A percentile compares a stretch with the other conserved stretches of the same genome.
These are phyloP conservation scores for Harringtonia aguacate DNA, from an alignment of 2,329 filamentous ascomycete genomes.

Conservation along the genomic window DNA sequence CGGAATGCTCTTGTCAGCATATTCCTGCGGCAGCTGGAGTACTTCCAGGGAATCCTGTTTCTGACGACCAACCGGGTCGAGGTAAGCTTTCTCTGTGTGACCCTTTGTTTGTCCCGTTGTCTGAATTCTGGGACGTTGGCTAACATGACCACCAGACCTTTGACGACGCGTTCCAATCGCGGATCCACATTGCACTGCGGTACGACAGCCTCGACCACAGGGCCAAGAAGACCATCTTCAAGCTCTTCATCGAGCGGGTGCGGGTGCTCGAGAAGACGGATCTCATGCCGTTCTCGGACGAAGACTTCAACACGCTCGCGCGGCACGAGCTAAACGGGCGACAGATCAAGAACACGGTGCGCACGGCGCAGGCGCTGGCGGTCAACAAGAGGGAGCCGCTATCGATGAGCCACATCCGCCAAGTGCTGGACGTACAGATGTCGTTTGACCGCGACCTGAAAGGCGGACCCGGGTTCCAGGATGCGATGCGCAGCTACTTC, in stretches of 20 bases:
- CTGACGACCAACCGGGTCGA: conserved; percentile 80
- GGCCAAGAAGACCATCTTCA: conserved; percentile 72
- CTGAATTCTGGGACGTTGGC: not conserved
- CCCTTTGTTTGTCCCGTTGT: not conserved
- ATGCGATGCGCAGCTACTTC: conserved; percentile 75
- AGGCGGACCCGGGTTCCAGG: conserved; percentile 68
- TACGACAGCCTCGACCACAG: conserved; percentile 65
- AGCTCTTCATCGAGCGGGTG: conserved; percentile 70
- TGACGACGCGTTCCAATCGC: conserved; percentile 80
- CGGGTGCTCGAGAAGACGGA: conserved; percentile 51
- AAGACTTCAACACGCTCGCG: conserved; percentile 56
- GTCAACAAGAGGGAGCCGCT: conserved; percentile 62
- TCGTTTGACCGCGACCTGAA: conserved; percentile 76
- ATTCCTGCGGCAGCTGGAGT: conserved; percentile 78
- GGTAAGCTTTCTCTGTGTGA: conserved; percentile 20
- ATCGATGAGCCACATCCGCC: conserved; percentile 67
- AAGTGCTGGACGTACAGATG: conserved; percentile 75
- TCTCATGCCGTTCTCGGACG: conserved; percentile 50
- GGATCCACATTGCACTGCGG: conserved; percentile 75
- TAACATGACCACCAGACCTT: conserved; percentile 41
- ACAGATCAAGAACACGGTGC: conserved; percentile 82
- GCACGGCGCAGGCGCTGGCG: conserved; percentile 73
- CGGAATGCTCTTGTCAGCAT: conserved; percentile 52
- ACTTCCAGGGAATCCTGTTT: conserved; percentile 86
- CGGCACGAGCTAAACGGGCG: conserved; percentile 52